These are phyloP conservation scores for Pichia rugopelliculosa DNA, from an alignment of 805 yeast species.

Conservation along the genomic window DNA sequence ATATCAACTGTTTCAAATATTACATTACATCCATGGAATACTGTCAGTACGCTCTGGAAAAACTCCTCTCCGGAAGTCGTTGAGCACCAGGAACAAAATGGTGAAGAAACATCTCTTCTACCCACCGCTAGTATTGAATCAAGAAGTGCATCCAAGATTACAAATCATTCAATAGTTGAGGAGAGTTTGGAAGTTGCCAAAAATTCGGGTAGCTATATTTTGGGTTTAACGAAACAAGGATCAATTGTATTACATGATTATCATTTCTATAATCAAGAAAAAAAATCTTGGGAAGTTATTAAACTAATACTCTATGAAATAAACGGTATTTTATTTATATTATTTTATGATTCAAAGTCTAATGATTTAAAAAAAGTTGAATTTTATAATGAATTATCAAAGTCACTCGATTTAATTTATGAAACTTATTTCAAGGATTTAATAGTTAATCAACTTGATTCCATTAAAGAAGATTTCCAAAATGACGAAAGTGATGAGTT, in stretches of 20 bases:
- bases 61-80: background rate
- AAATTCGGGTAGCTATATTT: slow-evolving; percentile 20
- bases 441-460: slow-evolving; percentile 20
- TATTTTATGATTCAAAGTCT: slow-evolving; percentile 14
- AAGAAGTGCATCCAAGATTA: slow-evolving; percentile 1
- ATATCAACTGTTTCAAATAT: background rate
- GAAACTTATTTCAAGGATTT: slow-evolving; percentile 21
- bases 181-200: slow-evolving; percentile 10
- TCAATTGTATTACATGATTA: slow-evolving; percentile 13
- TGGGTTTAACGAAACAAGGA: slow-evolving; percentile 20
- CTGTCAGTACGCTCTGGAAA: slow-evolving; percentile 4
- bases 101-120: background rate
- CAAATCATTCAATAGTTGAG: background rate
- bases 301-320: slow-evolving; percentile 25
- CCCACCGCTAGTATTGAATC: background rate
- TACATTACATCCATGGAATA: slow-evolving; percentile 6
- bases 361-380: slow-evolving; percentile 1
- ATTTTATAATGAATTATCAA: slow-evolving; percentile 12
- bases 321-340: slow-evolving; percentile 23
- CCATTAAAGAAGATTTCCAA: slow-evolving; percentile 15
- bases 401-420: slow-evolving; percentile 18
- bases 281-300: slow-evolving; percentile 2
- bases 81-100: background rate
- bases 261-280: slow-evolving; percentile 4
- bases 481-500: slow-evolving; percentile 13